A percentile compares a stretch with the other conserved stretches of the same genome.
Evolutionary conservation across 1,284 basidiomycete species (phyloP).

Genomic region (Wallemia hederae): DNA sequence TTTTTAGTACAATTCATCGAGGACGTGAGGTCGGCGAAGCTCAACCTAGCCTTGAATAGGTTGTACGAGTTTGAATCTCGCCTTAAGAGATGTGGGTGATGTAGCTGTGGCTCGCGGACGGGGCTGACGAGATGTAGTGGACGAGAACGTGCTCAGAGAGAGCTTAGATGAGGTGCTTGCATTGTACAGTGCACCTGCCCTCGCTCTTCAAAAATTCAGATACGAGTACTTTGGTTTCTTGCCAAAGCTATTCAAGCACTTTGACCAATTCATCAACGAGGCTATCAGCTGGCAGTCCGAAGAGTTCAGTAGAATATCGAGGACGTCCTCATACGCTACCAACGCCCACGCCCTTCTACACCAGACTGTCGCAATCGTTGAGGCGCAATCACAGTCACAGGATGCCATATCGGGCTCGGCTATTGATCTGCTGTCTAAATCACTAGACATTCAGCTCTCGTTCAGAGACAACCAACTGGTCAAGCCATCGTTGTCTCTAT

Average conservation of each 20-base stretch:
- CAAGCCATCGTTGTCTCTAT: not conserved
- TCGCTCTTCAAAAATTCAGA: not conserved
- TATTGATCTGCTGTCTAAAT: not conserved
- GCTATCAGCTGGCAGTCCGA: not conserved
- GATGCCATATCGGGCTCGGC: not conserved
- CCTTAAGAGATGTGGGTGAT: not conserved
- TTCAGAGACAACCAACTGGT: not conserved
- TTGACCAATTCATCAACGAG: not conserved
- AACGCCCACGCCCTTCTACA: not conserved
- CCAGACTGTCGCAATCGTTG: not conserved
- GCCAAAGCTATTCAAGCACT: not conserved
- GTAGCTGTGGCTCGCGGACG: not conserved
- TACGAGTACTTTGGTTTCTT: not conserved
- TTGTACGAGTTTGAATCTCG: not conserved
- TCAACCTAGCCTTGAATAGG: not conserved
- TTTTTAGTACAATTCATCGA: not conserved
- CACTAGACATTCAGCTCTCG: not conserved
- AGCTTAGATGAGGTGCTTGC: not conserved
- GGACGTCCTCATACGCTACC: not conserved
- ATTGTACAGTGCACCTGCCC: not conserved
- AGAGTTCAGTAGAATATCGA: not conserved
- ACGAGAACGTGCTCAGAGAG: not conserved
- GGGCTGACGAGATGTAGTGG: not conserved
- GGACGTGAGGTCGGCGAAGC: not conserved
- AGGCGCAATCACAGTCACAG: not conserved